phyloP scores from a whole-genome alignment of 2,329 filamentous ascomycete species.

The Fusarium palustre region DNA sequence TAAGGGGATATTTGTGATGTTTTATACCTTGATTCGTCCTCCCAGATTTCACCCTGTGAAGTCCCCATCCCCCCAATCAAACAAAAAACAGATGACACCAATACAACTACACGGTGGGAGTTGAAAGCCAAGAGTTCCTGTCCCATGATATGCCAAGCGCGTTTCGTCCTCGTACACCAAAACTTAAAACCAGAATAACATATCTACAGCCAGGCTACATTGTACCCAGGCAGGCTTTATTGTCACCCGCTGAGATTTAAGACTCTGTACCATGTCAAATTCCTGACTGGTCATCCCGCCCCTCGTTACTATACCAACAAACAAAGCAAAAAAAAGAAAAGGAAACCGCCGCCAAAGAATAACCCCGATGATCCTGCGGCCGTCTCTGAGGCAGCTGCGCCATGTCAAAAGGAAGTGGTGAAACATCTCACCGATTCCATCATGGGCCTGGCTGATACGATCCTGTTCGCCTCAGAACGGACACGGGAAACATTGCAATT shows the following conservation, averaged over 20 bases:
- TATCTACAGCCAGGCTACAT: constrained; percentile 44
- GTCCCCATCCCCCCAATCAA: neutral
- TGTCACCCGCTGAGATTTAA: constrained; percentile 2
- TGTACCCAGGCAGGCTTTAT: constrained; percentile 14
- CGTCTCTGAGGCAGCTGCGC: constrained; percentile 17
- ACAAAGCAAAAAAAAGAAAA: constrained; percentile 13
- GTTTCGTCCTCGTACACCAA: constrained; percentile 44
- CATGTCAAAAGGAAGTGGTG: constrained; percentile 28
- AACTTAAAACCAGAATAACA: constrained; percentile 40
- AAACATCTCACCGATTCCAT: constrained; percentile 30
- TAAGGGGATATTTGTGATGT: constrained; percentile 30
- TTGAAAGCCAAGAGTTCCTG: constrained; percentile 37
- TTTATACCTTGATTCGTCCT: constrained; percentile 33
- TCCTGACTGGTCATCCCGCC: constrained; percentile 1
- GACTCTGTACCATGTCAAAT: constrained; percentile 12
- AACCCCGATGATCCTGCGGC: constrained; percentile 16
- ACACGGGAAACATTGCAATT: constrained; percentile 2
- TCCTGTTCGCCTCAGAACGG: neutral
- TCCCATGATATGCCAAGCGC: constrained; percentile 42
- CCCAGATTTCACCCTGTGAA: constrained; percentile 14
- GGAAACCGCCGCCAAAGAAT: constrained; percentile 9
- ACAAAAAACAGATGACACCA: constrained; percentile 18
- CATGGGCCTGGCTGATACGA: constrained; percentile 28
- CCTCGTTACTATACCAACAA: constrained; percentile 18
- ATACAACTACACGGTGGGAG: constrained; percentile 44